These are phyloP conservation scores for Salinomyces thailandicus DNA, from an alignment of 2,329 filamentous ascomycete species.

Conservation along the genomic window DNA sequence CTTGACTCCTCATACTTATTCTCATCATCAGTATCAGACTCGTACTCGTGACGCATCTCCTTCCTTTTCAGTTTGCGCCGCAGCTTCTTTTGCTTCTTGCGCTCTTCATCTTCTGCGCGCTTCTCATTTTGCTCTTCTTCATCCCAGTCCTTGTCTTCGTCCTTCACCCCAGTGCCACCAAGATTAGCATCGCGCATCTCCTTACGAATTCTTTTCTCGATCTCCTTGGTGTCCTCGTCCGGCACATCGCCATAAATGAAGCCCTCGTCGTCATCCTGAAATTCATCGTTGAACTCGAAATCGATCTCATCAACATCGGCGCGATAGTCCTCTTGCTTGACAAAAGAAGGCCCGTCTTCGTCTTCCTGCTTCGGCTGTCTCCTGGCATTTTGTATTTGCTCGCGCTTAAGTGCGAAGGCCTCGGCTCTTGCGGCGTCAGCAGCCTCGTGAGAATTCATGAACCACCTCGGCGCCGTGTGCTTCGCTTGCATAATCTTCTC, in stretches of 20 bases:
- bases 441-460: slow-evolving; percentile 53
- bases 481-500: slow-evolving; percentile 76
- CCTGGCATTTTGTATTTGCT: slow-evolving; percentile 30
- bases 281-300: slow-evolving; percentile 57
- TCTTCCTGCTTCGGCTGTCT: slow-evolving; percentile 23
- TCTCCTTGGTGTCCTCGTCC: slow-evolving; percentile 57
- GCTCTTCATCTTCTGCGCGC: slow-evolving; percentile 60
- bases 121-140: slow-evolving; percentile 56
- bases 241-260: slow-evolving; percentile 71
- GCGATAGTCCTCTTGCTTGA: slow-evolving; percentile 33
- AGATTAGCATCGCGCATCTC: slow-evolving; percentile 82
- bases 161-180: slow-evolving; percentile 48
- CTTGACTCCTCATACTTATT: slow-evolving; percentile 38
- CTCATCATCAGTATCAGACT: slow-evolving; percentile 48
- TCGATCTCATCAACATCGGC: slow-evolving; percentile 56
- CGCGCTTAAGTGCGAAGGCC: slow-evolving; percentile 11
- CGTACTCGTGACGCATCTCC: slow-evolving; percentile 80
- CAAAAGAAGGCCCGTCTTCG: slow-evolving; percentile 33
- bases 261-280: slow-evolving; percentile 81
- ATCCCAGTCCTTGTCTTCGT: slow-evolving; percentile 42
- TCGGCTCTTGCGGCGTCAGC: slow-evolving; percentile 19
- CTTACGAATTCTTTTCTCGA: slow-evolving; percentile 55
- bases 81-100: slow-evolving; percentile 62
- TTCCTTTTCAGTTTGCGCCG: slow-evolving; percentile 73
- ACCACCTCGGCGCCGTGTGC: slow-evolving; percentile 66